Conservation (phyloP, 164 flowering plant species). For the Paratinospora sagittata region DNA sequence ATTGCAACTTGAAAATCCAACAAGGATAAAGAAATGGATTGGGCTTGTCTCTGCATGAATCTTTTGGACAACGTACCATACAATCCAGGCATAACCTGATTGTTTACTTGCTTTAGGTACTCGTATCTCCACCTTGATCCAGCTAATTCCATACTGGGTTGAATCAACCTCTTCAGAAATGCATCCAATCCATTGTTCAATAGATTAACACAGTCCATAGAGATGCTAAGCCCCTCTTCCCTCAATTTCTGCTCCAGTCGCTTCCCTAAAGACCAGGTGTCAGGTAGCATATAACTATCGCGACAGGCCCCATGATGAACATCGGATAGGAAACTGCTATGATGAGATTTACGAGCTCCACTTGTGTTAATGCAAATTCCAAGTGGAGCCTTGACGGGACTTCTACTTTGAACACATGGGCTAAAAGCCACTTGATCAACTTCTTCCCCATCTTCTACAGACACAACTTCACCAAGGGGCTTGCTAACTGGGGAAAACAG, state of each 20-base stretch:
- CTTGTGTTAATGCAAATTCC: too few species aligned
- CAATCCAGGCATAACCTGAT: slow-evolving; percentile 17
- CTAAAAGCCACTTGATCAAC: slow-evolving; percentile 69
- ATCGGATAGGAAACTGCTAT: too few species aligned
- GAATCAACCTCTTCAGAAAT: too few species aligned
- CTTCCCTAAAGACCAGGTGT: slow-evolving; percentile 45
- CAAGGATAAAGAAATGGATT: slow-evolving; percentile 29
- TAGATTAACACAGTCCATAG: too few species aligned
- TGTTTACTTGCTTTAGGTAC: slow-evolving; percentile 21
- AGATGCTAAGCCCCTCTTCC: too few species aligned
- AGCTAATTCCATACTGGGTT: too few species aligned
- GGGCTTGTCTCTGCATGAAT: slow-evolving; percentile 17
- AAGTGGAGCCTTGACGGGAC: too few species aligned
- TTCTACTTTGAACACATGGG: slow-evolving; percentile 66
- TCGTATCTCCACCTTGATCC: too few species aligned
- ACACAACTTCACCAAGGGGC: slow-evolving; percentile 55
- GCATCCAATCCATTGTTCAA: too few species aligned
- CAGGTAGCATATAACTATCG: slow-evolving; percentile 52
- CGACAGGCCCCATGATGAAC: slow-evolving; percentile 38
- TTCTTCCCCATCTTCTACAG: slow-evolving; percentile 94
- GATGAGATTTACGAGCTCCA: too few species aligned
- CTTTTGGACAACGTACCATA: slow-evolving; percentile 23
- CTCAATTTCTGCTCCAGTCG: too few species aligned
- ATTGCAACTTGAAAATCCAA: slow-evolving; percentile 59
- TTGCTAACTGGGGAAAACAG: slow-evolving; percentile 62